Base-by-base conservation (phyloP, 306 rosid species). In the Heteromeles arbutifolia region DNA sequence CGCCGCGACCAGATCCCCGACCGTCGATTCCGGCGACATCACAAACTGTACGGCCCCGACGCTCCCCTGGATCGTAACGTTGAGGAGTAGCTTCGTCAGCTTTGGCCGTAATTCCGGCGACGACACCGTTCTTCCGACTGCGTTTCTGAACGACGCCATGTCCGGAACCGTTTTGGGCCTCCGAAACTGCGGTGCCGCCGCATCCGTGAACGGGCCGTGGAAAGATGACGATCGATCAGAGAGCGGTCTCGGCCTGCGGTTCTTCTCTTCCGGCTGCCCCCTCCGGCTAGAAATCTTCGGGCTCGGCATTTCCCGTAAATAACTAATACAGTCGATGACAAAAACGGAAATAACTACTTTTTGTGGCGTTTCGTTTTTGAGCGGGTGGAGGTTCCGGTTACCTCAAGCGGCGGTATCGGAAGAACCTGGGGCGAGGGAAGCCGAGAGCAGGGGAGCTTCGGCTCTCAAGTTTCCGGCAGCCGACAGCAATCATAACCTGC, bases 111-210 rank as follows among this genome's bases (percentile, higher is more conserved):
- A 82, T 34, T 87, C 88, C 72, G 84, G 64, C 57, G 29, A 1
- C 50, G 43, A 11, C 18, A 84, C 3, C 17, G 22, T 25, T 11
- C 26, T 2, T 25, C 67, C 78, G 14, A 69, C 58, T 5, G 14
- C 25, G 29, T 44, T 83, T 69, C 84, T 64, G 69, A 54, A 67
- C 0, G 88, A 71, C 1, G 63, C 5, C 24, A 95, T 82, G 28
- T 92, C 93, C 3, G 97, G 86, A 67, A 85, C 74, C 14, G 97
- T 92, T 64, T 78, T 92, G 24, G 93, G 99, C 62, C 99, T 89
- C 29, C 90, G 88, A 29, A 95, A 79, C 72, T 81, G 73, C 7
- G 76, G 24, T 7, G 78, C 0, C 32, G 21, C n/a, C 57, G 61
- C 19, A 1, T 62, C 13, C 5, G 74, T 11, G 15, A 32, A 13